A percentile compares a stretch with the other conserved stretches of the same genome.
Evolutionary conservation across 2,329 filamentous ascomycete genomes (phyloP).

Genomic region (Epichloe baconii): DNA sequence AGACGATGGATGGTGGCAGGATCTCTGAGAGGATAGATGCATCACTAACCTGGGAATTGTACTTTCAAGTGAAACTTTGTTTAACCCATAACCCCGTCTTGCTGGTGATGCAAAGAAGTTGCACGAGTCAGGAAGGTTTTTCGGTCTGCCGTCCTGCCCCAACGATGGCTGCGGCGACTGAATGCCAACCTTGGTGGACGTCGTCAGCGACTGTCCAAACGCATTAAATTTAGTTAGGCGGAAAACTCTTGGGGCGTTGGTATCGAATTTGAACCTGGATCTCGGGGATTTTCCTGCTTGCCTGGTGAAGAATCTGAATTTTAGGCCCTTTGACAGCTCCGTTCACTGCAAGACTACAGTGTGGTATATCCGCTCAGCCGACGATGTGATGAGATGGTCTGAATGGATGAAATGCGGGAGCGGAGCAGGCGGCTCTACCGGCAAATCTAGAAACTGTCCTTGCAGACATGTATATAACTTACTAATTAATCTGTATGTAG

Average conservation of each 20-base stretch:
- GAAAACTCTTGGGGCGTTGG: too few species aligned
- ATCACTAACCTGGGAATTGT: not conserved
- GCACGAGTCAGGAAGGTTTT: not conserved
- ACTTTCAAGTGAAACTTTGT: not conserved
- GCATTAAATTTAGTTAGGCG: too few species aligned
- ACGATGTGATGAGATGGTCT: not conserved
- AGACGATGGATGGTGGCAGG: not conserved
- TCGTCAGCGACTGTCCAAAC: not conserved
- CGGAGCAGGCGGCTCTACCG: not conserved
- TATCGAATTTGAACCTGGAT: not conserved
- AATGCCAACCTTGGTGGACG: not conserved
- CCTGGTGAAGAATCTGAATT: not conserved
- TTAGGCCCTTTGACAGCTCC: not conserved
- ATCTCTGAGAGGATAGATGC: not conserved
- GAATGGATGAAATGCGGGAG: conserved; percentile 5
- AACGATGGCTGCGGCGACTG: not conserved
- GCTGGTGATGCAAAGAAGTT: not conserved
- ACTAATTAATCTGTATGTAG: not conserved
- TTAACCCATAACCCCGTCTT: conserved; percentile 1
- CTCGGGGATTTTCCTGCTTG: not conserved
- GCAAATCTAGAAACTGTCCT: not conserved
- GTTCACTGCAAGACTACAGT: not conserved
- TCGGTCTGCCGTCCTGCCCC: not conserved
- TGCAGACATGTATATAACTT: not conserved
- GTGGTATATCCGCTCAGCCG: not conserved